Percentiles rank a stretch among this genome's conserved stretches.
phyloP scores from a whole-genome alignment of 2,329 filamentous ascomycete genomes.

The Trichoderma hamatum region DNA sequence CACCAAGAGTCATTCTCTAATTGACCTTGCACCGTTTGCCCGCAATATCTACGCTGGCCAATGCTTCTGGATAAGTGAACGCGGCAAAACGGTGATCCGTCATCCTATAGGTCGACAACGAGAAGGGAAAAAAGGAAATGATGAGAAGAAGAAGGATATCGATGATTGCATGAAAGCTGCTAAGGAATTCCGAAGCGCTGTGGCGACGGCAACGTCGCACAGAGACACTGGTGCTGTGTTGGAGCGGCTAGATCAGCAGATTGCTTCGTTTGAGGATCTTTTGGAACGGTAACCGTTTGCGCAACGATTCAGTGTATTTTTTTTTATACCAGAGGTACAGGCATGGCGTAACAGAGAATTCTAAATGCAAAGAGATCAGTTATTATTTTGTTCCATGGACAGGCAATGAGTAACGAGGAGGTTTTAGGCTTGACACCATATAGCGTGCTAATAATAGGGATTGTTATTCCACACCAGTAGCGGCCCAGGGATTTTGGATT shows the following conservation, averaged over 20 bases:
- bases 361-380: not conserved
- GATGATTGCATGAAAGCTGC: not conserved
- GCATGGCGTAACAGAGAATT: not conserved
- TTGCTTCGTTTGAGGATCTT: not conserved
- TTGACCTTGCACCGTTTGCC: conserved; percentile 14
- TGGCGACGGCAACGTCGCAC: conserved; percentile 15
- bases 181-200: not conserved
- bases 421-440: not conserved
- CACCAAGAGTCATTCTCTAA: not conserved
- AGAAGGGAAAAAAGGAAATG: not conserved
- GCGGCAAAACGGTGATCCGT: not conserved
- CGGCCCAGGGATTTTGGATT: not conserved
- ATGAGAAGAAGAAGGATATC: not conserved
- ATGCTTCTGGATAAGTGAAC: conserved; percentile 10
- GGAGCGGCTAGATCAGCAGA: conserved; percentile 10
- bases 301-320: not conserved
- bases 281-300: not conserved
- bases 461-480: not conserved
- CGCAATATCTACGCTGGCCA: conserved; percentile 2
- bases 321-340: not conserved
- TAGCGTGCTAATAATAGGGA: not conserved
- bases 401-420: not conserved
- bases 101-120: not conserved
- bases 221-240: conserved; percentile 7
- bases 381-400: not conserved